phyloP scores from a whole-genome alignment of 345 rosid species.

The Citrus sinensis region DNA sequence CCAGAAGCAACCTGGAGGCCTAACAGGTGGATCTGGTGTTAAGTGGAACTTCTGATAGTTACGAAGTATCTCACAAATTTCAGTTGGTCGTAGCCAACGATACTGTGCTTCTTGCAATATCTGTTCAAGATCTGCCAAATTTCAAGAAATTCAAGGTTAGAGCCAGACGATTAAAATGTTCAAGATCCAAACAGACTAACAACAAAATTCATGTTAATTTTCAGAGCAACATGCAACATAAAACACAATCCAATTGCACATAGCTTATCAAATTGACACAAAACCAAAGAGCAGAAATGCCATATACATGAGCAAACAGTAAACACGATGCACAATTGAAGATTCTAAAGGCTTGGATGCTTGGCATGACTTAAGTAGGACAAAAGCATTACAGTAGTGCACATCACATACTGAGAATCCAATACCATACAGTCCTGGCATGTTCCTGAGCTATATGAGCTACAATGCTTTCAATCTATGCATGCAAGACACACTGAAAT shows the following conservation, averaged over 20 bases:
- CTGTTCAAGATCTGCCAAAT: slow-evolving; percentile 36
- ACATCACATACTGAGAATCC: neutral
- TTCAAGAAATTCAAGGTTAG: neutral
- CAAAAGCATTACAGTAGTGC: neutral
- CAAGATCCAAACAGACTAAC: neutral
- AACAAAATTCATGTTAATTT: neutral
- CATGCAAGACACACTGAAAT: neutral
- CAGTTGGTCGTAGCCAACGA: slow-evolving; percentile 68
- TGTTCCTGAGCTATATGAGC: neutral
- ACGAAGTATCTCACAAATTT: slow-evolving; percentile 52
- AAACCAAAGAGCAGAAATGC: neutral
- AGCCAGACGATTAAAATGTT: neutral
- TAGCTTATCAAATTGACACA: neutral
- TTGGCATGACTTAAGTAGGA: neutral
- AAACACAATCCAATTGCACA: neutral
- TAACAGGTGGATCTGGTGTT: slow-evolving; percentile 39
- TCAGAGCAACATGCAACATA: neutral
- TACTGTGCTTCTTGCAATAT: slow-evolving; percentile 43
- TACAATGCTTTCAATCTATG: neutral
- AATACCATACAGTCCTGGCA: neutral
- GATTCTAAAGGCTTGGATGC: neutral
- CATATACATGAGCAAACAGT: neutral
- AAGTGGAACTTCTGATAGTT: slow-evolving; percentile 40
- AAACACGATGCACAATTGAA: neutral
- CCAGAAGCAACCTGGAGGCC: slow-evolving; percentile 45